Evolutionary conservation across 495 filamentous ascomycete genomes (phyloP).

Genomic region (Lasiosphaeria miniovina): DNA sequence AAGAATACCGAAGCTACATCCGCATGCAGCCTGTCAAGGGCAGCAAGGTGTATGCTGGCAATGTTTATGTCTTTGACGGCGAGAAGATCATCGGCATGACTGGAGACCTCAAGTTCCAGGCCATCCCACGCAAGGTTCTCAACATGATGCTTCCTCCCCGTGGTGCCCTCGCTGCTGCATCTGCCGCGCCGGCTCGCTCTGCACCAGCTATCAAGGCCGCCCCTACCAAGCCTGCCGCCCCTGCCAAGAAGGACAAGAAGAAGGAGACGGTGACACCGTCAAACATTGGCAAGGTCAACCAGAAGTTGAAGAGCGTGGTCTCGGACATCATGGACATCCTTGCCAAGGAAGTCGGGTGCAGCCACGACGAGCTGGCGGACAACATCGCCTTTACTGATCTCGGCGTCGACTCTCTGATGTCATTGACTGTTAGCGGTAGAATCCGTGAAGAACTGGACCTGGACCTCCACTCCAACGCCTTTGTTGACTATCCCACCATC

Average conservation of each 20-base stretch:
- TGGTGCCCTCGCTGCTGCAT: slow-evolving; percentile 37
- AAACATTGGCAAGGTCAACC: slow-evolving; percentile 42
- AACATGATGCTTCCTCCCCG: slow-evolving; percentile 63
- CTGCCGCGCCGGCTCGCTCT: slow-evolving; percentile 30
- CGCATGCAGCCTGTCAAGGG: slow-evolving; percentile 60
- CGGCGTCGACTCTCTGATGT: slow-evolving; percentile 61
- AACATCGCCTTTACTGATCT: slow-evolving; percentile 53
- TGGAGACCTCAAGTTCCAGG: slow-evolving; percentile 61
- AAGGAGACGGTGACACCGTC: slow-evolving; percentile 41
- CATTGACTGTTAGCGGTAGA: slow-evolving; percentile 50
- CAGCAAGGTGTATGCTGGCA: slow-evolving; percentile 52
- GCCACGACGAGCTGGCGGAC: slow-evolving; percentile 57
- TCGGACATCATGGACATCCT: slow-evolving; percentile 59
- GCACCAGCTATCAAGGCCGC: slow-evolving; percentile 40
- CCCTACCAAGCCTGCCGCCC: slow-evolving; percentile 38
- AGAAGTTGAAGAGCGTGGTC: slow-evolving; percentile 39
- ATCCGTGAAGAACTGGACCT: slow-evolving; percentile 57
- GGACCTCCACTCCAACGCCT: slow-evolving; percentile 51
- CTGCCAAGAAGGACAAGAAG: slow-evolving; percentile 40
- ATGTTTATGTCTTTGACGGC: slow-evolving; percentile 65
- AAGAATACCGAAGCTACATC: slow-evolving; percentile 70
- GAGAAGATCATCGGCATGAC: slow-evolving; percentile 55
- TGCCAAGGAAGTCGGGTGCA: slow-evolving; percentile 64
- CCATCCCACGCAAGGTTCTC: slow-evolving; percentile 62
- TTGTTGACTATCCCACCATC: slow-evolving; percentile 54